These are phyloP conservation scores for Blastobotrys aristatus DNA, from an alignment of 1,139 yeast genomes.

Conservation along the genomic window DNA sequence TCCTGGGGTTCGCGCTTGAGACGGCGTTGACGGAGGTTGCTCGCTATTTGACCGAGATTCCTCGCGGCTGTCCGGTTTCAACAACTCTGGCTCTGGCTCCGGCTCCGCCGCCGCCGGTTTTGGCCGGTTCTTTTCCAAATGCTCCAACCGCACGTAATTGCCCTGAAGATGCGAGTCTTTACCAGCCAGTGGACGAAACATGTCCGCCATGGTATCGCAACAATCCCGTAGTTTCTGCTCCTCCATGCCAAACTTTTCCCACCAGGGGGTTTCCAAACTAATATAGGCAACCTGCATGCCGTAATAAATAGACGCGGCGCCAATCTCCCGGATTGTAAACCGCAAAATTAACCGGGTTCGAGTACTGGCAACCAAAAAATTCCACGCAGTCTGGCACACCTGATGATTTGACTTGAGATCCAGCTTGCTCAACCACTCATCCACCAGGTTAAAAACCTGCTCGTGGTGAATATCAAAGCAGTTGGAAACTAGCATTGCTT, in stretches of 20 bases:
- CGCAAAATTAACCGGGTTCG: slow-evolving; percentile 35
- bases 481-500: slow-evolving; percentile 42
- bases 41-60: neutral
- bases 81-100: neutral
- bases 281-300: slow-evolving; percentile 19
- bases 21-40: neutral
- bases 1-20: neutral
- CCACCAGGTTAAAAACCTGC: slow-evolving; percentile 32
- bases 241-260: slow-evolving; percentile 1
- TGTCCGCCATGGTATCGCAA: neutral
- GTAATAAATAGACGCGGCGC: slow-evolving; percentile 39
- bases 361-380: slow-evolving; percentile 39
- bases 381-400: slow-evolving; percentile 35
- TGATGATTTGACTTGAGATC: slow-evolving; percentile 13
- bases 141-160: neutral
- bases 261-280: neutral
- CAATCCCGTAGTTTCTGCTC: neutral
- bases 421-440: slow-evolving; percentile 26
- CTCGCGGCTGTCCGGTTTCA: neutral
- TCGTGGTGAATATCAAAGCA: slow-evolving; percentile 46
- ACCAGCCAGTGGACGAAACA: neutral
- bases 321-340: slow-evolving; percentile 32
- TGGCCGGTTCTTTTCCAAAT: neutral
- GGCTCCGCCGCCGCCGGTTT: neutral
- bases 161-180: neutral